These are phyloP conservation scores for Anthracocystis panici-leucophaei DNA, from an alignment of 1,284 basidiomycete species.

Conservation along the genomic window DNA sequence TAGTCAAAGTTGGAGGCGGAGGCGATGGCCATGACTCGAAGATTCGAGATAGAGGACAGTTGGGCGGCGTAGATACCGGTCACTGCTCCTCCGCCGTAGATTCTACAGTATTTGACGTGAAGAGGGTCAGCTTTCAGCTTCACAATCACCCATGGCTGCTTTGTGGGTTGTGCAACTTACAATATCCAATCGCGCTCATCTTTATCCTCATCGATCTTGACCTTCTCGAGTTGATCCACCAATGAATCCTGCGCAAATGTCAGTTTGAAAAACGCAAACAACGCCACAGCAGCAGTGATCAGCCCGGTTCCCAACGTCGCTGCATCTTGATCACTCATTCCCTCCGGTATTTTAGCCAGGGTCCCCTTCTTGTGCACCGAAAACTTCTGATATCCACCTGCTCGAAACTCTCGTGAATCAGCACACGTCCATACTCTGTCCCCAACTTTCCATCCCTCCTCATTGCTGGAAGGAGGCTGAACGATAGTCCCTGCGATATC, in stretches of 20 bases:
- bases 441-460: conserved; percentile 70
- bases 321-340: conserved; percentile 45
- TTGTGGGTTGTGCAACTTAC: conserved; percentile 19
- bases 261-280: conserved; percentile 58
- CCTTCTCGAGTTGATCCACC: neutral
- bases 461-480: conserved; percentile 71
- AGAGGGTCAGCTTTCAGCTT: neutral
- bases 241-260: neutral
- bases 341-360: conserved; percentile 37
- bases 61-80: conserved; percentile 62
- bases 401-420: conserved; percentile 52
- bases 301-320: conserved; percentile 64
- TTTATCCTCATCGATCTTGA: neutral
- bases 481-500: conserved; percentile 72
- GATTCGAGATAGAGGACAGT: conserved; percentile 43
- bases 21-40: conserved; percentile 50
- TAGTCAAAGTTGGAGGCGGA: conserved; percentile 57
- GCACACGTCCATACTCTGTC: conserved; percentile 69
- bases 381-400: conserved; percentile 59
- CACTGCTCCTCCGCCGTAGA: conserved; percentile 62
- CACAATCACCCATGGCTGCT: neutral
- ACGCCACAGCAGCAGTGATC: conserved; percentile 65
- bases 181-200: conserved; percentile 39
- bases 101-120: conserved; percentile 1
- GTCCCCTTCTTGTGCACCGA: conserved; percentile 46